Conservation (phyloP, 2,329 filamentous ascomycete species). For the Trichoderma semiorbis region DNA sequence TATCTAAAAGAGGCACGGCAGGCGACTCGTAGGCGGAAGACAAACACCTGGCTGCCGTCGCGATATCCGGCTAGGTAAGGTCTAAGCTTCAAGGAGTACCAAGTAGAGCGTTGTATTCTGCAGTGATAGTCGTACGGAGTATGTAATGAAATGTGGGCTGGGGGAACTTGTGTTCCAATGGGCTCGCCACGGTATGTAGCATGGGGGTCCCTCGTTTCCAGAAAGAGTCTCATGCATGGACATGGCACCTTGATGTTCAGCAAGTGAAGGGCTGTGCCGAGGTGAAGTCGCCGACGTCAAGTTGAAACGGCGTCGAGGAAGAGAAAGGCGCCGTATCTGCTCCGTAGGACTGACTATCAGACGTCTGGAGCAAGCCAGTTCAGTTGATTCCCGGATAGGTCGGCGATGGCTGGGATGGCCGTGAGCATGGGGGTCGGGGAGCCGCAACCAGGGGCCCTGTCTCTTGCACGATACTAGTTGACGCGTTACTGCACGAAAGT, state of each 20-base stretch:
- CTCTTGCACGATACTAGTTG: neutral
- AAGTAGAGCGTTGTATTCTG: neutral
- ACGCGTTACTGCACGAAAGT: conserved; percentile 12
- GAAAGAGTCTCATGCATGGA: neutral
- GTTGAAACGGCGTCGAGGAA: neutral
- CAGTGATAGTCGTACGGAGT: neutral
- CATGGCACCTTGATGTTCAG: neutral
- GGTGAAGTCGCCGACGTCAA: conserved; percentile 1
- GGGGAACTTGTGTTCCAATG: neutral
- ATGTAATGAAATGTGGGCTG: neutral
- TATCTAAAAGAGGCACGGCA: conserved; percentile 18
- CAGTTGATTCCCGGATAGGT: conserved; percentile 9
- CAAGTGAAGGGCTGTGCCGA: neutral
- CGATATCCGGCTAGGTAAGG: conserved; percentile 10
- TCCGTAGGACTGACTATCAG: neutral
- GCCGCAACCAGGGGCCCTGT: conserved; percentile 12
- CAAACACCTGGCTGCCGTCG: conserved; percentile 9
- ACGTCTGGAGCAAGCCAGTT: neutral
- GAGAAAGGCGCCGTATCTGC: neutral
- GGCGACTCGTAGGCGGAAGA: conserved; percentile 6
- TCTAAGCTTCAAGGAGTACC: neutral
- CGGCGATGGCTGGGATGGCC: conserved; percentile 9
- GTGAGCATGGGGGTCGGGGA: conserved; percentile 8
- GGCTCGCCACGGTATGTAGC: neutral
- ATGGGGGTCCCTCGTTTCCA: neutral